Conservation (phyloP, 176 grass and related monocot genomes). For the Sorghum bicolor region DNA sequence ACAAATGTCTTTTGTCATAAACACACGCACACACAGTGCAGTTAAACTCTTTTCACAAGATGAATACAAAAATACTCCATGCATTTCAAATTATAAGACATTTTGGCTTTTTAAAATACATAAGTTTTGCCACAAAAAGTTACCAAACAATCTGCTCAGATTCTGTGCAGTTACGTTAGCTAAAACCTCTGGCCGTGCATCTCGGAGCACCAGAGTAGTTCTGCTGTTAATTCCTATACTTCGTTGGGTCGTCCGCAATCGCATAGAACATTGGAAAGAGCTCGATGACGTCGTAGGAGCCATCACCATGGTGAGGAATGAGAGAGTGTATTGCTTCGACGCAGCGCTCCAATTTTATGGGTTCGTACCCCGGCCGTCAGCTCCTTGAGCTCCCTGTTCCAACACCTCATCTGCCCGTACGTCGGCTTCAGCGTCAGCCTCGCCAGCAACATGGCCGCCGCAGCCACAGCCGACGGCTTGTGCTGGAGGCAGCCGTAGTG, state of each 20-base stretch:
- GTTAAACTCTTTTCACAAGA: no score
- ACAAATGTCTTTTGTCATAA: no score
- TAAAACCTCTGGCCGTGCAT: no score
- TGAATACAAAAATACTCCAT: no score
- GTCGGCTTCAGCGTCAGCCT: background rate
- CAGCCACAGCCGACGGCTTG: conserved; percentile 26
- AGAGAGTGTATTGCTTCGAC: background rate
- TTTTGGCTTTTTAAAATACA: background rate
- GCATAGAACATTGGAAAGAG: no score
- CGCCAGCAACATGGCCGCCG: conserved; percentile 32
- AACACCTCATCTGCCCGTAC: background rate
- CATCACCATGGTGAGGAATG: background rate
- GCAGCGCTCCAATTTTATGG: background rate
- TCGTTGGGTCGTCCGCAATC: no score
- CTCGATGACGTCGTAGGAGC: background rate
- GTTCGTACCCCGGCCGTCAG: conserved; percentile 28
- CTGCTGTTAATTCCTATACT: no score
- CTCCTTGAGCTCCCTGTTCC: conserved; percentile 1
- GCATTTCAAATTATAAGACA: no score
- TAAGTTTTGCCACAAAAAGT: background rate
- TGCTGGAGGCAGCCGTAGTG: background rate
- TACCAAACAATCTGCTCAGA: background rate
- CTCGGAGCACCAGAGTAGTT: no score
- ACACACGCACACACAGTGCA: no score
- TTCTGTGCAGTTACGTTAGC: background rate